phyloP scores from a whole-genome alignment of 129 eudicot genomes.

The Helianthus annuus region DNA sequence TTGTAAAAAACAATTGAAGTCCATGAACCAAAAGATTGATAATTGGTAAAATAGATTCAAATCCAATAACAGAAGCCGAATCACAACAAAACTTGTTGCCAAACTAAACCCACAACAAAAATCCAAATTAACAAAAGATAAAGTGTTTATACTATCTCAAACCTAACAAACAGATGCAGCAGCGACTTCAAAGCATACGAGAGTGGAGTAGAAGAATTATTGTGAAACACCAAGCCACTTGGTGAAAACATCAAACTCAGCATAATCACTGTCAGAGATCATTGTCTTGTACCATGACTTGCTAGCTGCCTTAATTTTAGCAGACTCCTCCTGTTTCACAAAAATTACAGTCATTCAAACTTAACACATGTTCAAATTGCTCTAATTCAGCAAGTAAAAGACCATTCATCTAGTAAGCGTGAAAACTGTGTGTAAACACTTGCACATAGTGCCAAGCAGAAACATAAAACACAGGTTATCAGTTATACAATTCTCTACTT shows the following conservation, averaged over 20 bases:
- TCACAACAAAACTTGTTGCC: slow-evolving; percentile 17
- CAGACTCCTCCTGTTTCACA: slow-evolving; percentile 62
- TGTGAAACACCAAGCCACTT: slow-evolving; percentile 84
- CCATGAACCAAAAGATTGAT: not conserved
- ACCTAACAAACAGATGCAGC: slow-evolving; percentile 20
- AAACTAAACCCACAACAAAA: not conserved
- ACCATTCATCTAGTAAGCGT: not conserved
- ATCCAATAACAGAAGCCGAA: not conserved
- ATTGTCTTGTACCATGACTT: slow-evolving; percentile 67
- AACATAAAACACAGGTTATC: not conserved
- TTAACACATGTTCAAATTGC: not conserved
- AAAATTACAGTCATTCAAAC: not conserved
- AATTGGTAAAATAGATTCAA: not conserved
- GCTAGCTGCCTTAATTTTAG: slow-evolving; percentile 60
- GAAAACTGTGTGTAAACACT: not conserved
- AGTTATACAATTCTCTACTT: too few relatives aligned
- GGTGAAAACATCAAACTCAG: slow-evolving; percentile 64
- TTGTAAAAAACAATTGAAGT: not conserved
- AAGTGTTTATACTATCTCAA: slow-evolving; percentile 23
- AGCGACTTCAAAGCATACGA: slow-evolving; percentile 12
- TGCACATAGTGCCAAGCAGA: not conserved
- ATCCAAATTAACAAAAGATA: slow-evolving; percentile 1
- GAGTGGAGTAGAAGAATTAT: slow-evolving; percentile 26
- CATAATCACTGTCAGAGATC: slow-evolving; percentile 73
- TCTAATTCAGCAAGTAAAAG: not conserved